A percentile compares a stretch with the other conserved stretches of the same genome.
Conservation (phyloP, 2,329 filamentous ascomycete genomes). For the Dryadomyces quercivorus region DNA sequence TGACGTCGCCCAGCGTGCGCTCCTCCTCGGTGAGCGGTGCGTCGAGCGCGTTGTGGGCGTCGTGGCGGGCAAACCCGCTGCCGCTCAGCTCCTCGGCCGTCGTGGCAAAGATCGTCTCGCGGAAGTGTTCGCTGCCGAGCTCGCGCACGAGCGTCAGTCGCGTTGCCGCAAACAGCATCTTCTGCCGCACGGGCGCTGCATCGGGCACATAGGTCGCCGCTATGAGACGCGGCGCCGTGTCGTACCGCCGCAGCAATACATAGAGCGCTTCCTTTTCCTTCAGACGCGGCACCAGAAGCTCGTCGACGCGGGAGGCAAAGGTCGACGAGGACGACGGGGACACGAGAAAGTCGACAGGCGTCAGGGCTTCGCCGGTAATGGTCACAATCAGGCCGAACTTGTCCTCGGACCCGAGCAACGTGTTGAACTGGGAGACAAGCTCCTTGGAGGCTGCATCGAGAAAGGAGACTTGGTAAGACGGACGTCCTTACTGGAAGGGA, state of each 20-base stretch:
- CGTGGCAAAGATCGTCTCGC: slow-evolving; percentile 64
- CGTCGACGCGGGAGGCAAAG: slow-evolving; percentile 51
- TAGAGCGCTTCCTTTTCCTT: slow-evolving; percentile 58
- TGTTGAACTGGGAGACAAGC: slow-evolving; percentile 61
- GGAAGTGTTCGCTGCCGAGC: slow-evolving; percentile 66
- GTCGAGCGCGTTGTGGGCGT: slow-evolving; percentile 49
- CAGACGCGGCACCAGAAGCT: slow-evolving; percentile 49
- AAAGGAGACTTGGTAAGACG: not conserved
- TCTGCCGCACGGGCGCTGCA: slow-evolving; percentile 65
- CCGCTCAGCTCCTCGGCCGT: slow-evolving; percentile 55
- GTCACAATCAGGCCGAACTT: slow-evolving; percentile 61
- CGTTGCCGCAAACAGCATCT: slow-evolving; percentile 76
- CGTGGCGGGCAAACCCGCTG: slow-evolving; percentile 60
- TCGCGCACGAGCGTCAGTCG: slow-evolving; percentile 64
- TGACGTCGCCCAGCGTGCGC: slow-evolving; percentile 56
- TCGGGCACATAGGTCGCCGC: slow-evolving; percentile 73
- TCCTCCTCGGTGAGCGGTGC: slow-evolving; percentile 75
- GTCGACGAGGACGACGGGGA: slow-evolving; percentile 39
- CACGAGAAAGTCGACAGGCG: slow-evolving; percentile 41
- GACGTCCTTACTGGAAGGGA: too few species aligned
- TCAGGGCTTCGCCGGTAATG: slow-evolving; percentile 57
- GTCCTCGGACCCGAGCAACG: slow-evolving; percentile 46
- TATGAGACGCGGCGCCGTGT: slow-evolving; percentile 44
- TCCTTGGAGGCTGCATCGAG: slow-evolving; percentile 56
- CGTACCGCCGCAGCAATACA: slow-evolving; percentile 59